Evolutionary conservation across 306 rosid species (phyloP), one percentile per base, ranked within the genome.

Genomic region (Trichosanthes truncata): DNA sequence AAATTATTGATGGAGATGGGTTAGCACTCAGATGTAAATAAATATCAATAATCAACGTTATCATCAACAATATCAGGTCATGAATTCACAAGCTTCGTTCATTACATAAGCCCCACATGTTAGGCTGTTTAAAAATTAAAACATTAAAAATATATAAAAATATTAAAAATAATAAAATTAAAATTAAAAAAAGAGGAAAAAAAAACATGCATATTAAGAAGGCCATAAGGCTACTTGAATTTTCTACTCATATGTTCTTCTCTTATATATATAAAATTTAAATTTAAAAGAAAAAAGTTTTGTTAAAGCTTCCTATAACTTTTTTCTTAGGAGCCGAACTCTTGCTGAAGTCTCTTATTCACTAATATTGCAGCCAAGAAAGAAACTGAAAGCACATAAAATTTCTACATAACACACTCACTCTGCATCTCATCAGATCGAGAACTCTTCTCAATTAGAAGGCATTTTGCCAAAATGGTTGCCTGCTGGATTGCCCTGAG

Each of bases 361-460:
- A 46, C 14, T 13, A 46, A 4, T 45, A 48, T 73, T 25, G 40
- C 78, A 18, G 68, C 63, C 55, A 62, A 62, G 76, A 75, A 76
- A 49, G 60, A 76, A 4, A 56, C 49, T 18, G 12, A 33, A 33
- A 33, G 14, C 33, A 52, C 62, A 38, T 26, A 20, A 76, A 49
- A 17, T 10, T 14, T 18, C 40, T 15, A 46, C 4, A 72, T 5
- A 82, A 79, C 17, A n/a, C 72, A 87, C 93, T 85, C 88, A 92
- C 98, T 86, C 57, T 94, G 98, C 95, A 92, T 86, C 63, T 94
- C 98, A 92, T 92, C 98, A 20, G 88, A 92, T 56, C 93, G 92
- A 80, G 92, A 84, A 82, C 96, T 90, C 90, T 89, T 94, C 87
- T 91, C 97, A 81, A 94, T 91, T 78, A 94, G 84, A 86, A 91